Conservation (phyloP, 2,329 filamentous ascomycete genomes). For the Trichoderma cornu-damae region DNA sequence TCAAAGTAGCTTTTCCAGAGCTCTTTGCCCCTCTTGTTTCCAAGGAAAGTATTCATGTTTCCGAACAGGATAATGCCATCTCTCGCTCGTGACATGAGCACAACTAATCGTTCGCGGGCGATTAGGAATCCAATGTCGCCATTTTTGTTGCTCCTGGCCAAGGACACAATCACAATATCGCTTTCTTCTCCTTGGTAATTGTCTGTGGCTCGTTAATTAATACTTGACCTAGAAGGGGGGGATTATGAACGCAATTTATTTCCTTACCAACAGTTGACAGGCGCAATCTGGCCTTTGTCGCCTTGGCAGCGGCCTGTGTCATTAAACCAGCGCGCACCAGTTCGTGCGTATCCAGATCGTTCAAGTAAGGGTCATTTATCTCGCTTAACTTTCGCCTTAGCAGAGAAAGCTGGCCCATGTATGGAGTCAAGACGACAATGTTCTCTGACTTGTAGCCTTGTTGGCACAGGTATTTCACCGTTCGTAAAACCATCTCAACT, state of each 20-base stretch:
- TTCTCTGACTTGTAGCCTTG: constrained; percentile 64
- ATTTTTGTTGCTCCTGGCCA: constrained; percentile 60
- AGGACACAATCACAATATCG: constrained; percentile 62
- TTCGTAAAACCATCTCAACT: constrained; percentile 58
- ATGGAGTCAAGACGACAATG: constrained; percentile 66
- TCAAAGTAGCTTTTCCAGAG: constrained; percentile 57
- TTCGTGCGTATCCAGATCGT: constrained; percentile 62
- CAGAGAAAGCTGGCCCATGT: constrained; percentile 61
- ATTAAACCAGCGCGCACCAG: constrained; percentile 55
- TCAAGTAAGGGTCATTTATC: constrained; percentile 60
- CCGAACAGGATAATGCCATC: constrained; percentile 64
- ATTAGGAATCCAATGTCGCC: constrained; percentile 68
- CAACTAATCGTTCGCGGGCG: constrained; percentile 62
- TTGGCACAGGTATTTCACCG: constrained; percentile 62
- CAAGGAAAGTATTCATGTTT: constrained; percentile 61
- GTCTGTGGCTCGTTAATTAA: constrained; percentile 41
- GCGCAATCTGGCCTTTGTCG: constrained; percentile 48
- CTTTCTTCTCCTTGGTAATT: constrained; percentile 77
- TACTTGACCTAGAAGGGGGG: neutral
- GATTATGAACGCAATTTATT: constrained; percentile 12
- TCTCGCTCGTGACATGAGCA: constrained; percentile 62
- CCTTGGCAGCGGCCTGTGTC: constrained; percentile 46
- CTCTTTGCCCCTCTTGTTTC: constrained; percentile 37
- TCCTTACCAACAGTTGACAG: constrained; percentile 64
- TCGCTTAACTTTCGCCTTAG: constrained; percentile 48